These are phyloP conservation scores for Oryza officinalis DNA, from an alignment of 176 grass and related monocot species.

Conservation along the genomic window DNA sequence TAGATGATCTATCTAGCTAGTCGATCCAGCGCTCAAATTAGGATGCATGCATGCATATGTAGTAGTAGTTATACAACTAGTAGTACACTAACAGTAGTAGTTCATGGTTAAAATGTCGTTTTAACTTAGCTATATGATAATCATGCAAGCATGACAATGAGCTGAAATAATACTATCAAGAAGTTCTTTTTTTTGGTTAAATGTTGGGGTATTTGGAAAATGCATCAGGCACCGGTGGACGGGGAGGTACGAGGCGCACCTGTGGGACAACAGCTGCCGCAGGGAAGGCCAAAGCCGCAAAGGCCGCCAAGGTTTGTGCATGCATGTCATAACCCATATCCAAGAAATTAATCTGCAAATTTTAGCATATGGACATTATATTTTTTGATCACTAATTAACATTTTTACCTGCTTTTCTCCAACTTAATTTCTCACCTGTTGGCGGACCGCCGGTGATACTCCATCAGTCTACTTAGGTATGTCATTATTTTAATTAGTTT, in stretches of 20 bases:
- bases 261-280: constrained; percentile 99
- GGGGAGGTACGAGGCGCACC: constrained; percentile 94
- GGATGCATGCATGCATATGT: background rate
- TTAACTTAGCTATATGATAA: background rate
- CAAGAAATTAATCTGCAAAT: constrained; percentile 36
- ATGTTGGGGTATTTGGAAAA: constrained; percentile 6
- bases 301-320: constrained; percentile 85
- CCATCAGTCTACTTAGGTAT: constrained; percentile 82
- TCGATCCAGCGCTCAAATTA: background rate
- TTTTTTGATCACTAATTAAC: constrained; percentile 17
- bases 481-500: constrained; percentile 13
- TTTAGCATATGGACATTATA: background rate
- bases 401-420: background rate
- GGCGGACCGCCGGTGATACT: constrained; percentile 5
- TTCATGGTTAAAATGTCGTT: background rate
- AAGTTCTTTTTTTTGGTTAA: background rate
- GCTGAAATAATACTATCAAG: background rate
- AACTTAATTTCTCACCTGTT: constrained; percentile 7
- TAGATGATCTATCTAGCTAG: background rate
- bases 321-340: constrained; percentile 24
- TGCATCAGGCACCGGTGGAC: constrained; percentile 83
- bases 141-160: background rate
- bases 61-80: background rate
- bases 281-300: constrained; percentile 96
- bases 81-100: too few species aligned